Evolutionary conservation across 2,329 filamentous ascomycete species (phyloP), one percentile per base, ranked within the genome.

Genomic region (Fusarium sp.): DNA sequence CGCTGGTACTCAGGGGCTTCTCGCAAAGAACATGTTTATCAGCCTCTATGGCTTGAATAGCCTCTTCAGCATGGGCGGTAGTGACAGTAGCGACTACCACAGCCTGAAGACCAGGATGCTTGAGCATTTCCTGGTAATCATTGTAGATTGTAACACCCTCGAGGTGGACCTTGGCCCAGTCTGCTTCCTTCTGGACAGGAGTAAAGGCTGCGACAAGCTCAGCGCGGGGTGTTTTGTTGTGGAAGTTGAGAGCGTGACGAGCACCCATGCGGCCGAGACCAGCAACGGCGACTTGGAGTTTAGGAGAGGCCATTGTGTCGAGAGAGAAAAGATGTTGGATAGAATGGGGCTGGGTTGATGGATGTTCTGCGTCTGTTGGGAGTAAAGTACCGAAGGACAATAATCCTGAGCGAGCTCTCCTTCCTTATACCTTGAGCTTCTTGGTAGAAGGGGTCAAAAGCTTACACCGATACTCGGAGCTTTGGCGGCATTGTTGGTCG

Each of bases 241-340:
- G 69, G 45, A 76, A 75, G 65, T 75, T 76, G 58, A 75, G 73
- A 53, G 74, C 74, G 40, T 76, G 74, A 14, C 74, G 74, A 64
- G 73, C 74, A 23, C 74, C 74, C 74, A 76, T 76, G 20, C 74
- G 74, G 35, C 74, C 74, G 59, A 76, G 74, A 52, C 74, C 74
- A 20, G 74, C 72, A 50, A 73, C 63, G 23, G 74, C 74, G 35
- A 76, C 59, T 23, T 76, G 60, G 14, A 76, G 74, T 63, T 76
- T 76, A 42, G 65, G 73, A 37, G 64, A 63, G 45, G 73, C 56
- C 73, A 76, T 76, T 52, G 38, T 55, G 37, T 60, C 20, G 18
- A 17, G n/a, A 26, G 45, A 30, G 13, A 17, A 33, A 41, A 20
- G 32, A 23, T 30, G 30, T 44, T 20, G 17, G 8, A 26, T 20